A percentile compares a stretch with the other conserved stretches of the same genome.
These are phyloP conservation scores for Termitomyces sp. DNA, from an alignment of 768 basidiomycete genomes.

Conservation along the genomic window DNA sequence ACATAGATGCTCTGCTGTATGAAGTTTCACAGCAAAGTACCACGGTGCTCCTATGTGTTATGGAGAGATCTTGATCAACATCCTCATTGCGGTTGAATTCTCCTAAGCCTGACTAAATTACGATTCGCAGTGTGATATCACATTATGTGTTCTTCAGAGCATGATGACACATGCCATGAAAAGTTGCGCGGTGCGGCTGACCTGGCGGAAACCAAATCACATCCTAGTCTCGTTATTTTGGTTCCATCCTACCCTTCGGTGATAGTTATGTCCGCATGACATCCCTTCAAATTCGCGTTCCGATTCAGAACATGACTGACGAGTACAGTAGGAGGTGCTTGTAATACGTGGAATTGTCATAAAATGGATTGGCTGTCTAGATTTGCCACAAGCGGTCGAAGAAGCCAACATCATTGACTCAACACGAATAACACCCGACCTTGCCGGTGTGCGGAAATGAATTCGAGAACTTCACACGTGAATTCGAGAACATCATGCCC, in stretches of 20 bases:
- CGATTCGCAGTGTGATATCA: background rate
- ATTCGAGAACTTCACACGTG: background rate
- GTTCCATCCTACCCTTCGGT: background rate
- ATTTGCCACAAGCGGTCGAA: background rate
- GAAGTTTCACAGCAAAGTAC: background rate
- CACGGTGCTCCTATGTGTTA: background rate
- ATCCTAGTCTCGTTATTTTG: background rate
- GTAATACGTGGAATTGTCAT: background rate
- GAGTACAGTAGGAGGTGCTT: background rate
- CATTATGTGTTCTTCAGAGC: background rate
- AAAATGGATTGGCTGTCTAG: background rate
- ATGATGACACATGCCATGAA: background rate
- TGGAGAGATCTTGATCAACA: background rate
- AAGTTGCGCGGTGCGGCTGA: background rate
- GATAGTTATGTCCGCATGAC: background rate
- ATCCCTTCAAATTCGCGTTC: background rate
- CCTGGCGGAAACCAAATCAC: background rate
- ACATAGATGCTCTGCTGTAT: no score
- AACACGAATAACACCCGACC: background rate
- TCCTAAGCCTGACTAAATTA: background rate
- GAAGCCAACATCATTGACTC: background rate
- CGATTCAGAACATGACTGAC: background rate
- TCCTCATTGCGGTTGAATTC: background rate
- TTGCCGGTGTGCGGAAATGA: background rate
- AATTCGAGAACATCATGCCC: constrained; percentile 29